Evolutionary conservation across 2,329 filamentous ascomycete species (phyloP), one percentile per base, ranked within the genome.

Genomic region (Epichloe gansuensis): DNA sequence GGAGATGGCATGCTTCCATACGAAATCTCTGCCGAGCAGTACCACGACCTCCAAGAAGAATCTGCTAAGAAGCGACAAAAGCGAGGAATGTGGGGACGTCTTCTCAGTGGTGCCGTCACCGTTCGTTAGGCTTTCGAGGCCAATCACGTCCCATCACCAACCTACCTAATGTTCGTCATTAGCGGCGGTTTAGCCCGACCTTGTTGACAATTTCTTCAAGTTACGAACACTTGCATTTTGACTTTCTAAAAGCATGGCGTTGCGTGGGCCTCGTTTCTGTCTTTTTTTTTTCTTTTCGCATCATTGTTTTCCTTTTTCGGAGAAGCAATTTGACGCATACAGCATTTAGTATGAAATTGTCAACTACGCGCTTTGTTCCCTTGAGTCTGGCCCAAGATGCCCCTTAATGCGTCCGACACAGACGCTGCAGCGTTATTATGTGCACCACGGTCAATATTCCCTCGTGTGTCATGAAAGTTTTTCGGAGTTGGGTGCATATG

Each of bases 1-100:
- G 59, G 60, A 56, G 58, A 59, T 23, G 61, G 64, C 50, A 64
- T 74, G 56, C 72, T 80, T 4, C 74, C 77, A 5, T 80, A 79
- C 63, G 77, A 80, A 65, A 76, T 79, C 58, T 72, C 71, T 54
- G 60, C 67, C 36, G 75, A 80, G 27, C 73, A 79, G 54, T 70
- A 78, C 54, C 70, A 71, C 54, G 70, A 73, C 52, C 61, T 77
- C 44, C 72, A 77, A 55, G 71, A 76, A 47, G 69, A 66, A 41
- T 64, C 66, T 45, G 61, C 61, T 54, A 75, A 73, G 64, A 77
- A 76, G 68, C 73, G 75, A 49, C 70, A 70, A 53, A 69, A 71
- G 49, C 70, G 74, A 40, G 74, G 76, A 56, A 71, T 80, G 67
- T 75, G 76, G 64, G 73, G 72, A 36, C 74, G 77, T 42, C 70